Evolutionary conservation across 495 filamentous ascomycete genomes (phyloP).

Genomic region (Trichoderma virens): DNA sequence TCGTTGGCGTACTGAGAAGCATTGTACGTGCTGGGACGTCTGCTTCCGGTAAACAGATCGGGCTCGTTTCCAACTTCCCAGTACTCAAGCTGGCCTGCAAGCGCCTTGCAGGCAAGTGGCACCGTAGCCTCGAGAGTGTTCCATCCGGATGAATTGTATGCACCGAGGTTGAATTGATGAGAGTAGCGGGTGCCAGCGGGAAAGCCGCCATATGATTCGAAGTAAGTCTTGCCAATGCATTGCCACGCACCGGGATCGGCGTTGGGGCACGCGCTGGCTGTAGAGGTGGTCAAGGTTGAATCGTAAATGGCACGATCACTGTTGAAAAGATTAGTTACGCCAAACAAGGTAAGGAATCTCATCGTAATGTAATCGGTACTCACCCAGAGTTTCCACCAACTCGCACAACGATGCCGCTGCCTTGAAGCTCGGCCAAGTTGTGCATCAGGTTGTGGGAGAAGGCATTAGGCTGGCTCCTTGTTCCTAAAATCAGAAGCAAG

Average conservation of each 20-base stretch:
- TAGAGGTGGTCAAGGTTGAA: neutral
- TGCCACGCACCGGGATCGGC: neutral
- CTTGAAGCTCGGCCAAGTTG: constrained; percentile 1
- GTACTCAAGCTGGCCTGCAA: constrained; percentile 1
- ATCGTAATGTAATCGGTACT: too few species aligned
- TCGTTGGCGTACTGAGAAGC: neutral
- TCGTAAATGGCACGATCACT: neutral
- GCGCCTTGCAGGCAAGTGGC: neutral
- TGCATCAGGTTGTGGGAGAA: constrained; percentile 4
- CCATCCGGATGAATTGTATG: neutral
- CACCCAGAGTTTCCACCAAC: constrained; percentile 3
- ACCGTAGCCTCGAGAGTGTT: neutral
- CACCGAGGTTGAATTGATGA: neutral
- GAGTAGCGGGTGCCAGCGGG: constrained; percentile 2
- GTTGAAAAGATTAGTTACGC: neutral
- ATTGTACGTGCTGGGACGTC: neutral
- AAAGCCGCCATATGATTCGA: neutral
- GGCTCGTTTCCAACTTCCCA: constrained; percentile 3
- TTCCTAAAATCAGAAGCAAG: neutral
- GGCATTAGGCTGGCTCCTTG: neutral
- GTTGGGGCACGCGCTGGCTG: neutral
- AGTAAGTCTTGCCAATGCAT: neutral
- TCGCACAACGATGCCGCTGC: neutral
- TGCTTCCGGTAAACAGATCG: neutral
- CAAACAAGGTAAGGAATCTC: too few species aligned